A percentile compares a stretch with the other conserved stretches of the same genome.
Evolutionary conservation across 2,329 filamentous ascomycete species (phyloP).

Genomic region (Phialophora macrospora): DNA sequence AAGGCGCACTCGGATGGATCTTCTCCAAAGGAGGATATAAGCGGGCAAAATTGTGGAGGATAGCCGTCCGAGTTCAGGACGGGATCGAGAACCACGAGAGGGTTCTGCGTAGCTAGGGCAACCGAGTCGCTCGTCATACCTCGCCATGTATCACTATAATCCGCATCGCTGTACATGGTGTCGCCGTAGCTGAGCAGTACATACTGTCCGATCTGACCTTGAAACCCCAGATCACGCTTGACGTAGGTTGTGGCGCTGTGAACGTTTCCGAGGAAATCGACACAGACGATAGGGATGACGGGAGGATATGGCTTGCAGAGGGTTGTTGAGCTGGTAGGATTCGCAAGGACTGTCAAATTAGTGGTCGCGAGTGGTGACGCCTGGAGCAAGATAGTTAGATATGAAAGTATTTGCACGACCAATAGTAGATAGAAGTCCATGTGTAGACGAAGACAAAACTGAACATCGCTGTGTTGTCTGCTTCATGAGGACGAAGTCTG

Average conservation of each 20-base stretch:
- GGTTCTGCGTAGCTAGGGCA: constrained; percentile 38
- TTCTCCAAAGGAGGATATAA: constrained; percentile 33
- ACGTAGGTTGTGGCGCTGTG: constrained; percentile 38
- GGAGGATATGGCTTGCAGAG: constrained; percentile 26
- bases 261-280: constrained; percentile 38
- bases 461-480: constrained; percentile 6
- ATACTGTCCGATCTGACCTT: constrained; percentile 36
- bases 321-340: constrained; percentile 1
- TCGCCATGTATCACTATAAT: constrained; percentile 37
- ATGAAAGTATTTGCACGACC: constrained; percentile 16
- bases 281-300: constrained; percentile 23
- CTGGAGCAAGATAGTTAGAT: constrained; percentile 26
- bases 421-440: constrained; percentile 19
- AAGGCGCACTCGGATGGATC: constrained; percentile 33
- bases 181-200: constrained; percentile 40
- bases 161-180: constrained; percentile 37
- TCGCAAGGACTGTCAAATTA: not conserved
- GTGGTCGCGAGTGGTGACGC: constrained; percentile 15
- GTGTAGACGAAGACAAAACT: constrained; percentile 5
- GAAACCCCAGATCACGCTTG: constrained; percentile 40
- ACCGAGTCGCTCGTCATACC: constrained; percentile 40
- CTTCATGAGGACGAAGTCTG: not conserved
- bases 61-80: constrained; percentile 35
- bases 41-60: constrained; percentile 38
- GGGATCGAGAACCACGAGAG: constrained; percentile 37